A percentile compares a stretch with the other conserved stretches of the same genome.
These are phyloP conservation scores for Moesziomyces antarcticus DNA, from an alignment of 1,284 basidiomycete genomes.

Conservation along the genomic window DNA sequence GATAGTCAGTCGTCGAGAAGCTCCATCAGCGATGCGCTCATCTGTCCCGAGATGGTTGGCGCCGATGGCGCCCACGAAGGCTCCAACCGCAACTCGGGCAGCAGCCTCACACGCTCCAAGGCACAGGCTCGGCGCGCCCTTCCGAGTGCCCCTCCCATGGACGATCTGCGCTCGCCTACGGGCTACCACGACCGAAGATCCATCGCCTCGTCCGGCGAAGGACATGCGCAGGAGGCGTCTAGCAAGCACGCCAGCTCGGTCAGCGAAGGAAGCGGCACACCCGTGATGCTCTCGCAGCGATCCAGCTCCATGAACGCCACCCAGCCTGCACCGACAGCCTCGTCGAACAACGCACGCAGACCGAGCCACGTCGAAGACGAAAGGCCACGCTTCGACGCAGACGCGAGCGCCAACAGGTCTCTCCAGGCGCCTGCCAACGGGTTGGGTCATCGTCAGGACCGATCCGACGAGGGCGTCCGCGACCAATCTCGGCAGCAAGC, in stretches of 20 bases:
- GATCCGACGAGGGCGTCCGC: constrained; percentile 27
- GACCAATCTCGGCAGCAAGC: constrained; percentile 9
- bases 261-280: constrained; percentile 11
- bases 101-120: constrained; percentile 46
- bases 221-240: constrained; percentile 24
- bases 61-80: constrained; percentile 29
- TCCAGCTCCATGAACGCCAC: constrained; percentile 26
- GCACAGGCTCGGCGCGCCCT: constrained; percentile 45
- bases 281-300: constrained; percentile 23
- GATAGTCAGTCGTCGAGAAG: constrained; percentile 56
- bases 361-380: constrained; percentile 25
- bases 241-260: constrained; percentile 16
- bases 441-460: constrained; percentile 25
- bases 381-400: constrained; percentile 9
- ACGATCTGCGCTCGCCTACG: constrained; percentile 41
- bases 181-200: constrained; percentile 35
- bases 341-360: constrained; percentile 8
- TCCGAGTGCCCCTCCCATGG: constrained; percentile 35
- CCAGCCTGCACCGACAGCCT: constrained; percentile 3
- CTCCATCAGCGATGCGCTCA: constrained; percentile 50
- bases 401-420: constrained; percentile 6
- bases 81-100: constrained; percentile 41
- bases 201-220: constrained; percentile 38
- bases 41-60: constrained; percentile 28
- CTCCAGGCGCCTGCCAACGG: constrained; percentile 14